Base-by-base conservation (phyloP, 345 rosid species). In the Eucalyptus erythrocorys region DNA sequence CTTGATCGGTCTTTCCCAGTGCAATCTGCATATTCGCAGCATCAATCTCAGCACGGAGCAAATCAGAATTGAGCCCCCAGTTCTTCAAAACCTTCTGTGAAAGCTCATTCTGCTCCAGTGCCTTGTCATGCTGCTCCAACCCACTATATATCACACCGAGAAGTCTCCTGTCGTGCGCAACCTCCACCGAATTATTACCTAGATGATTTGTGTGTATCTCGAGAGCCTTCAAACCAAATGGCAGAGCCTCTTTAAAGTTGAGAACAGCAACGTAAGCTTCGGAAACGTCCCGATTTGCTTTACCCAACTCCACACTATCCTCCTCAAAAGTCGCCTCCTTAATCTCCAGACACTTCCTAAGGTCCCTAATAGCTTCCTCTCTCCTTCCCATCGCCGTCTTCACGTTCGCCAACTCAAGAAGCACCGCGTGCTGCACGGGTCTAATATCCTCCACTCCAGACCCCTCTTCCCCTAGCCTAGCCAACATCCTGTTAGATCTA, bases 11-110 rank as follows among this genome's bases (percentile, higher is more conserved):
- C 90, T 92, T 96, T 3, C 98, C 99, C 92, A 95, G 91, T 7
- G 98, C 99, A 71, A 98, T 94, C 91, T 95, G 95, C 97, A 97
- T 95, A 89, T 97, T 95, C 2, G 99, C 95, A 92, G 99, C 97
- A 37, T 98, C 99, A 17, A 98, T 93, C 94, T 95, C 98, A 1
- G 98, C 95, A 49, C 89, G 94, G 57, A 97, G 91, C 92, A 98
- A 90, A 90, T 96, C 99, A 12, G 94, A 89, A 87, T 89, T 91
- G 89, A 95, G 95, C 11, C 98, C 99, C 99, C 98, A 97, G 17
- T 92, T 98, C 92, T 93, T 95, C 86, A 96, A 91, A 84, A 96
- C 95, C 89, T 94, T 94, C 93, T 91, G 96, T 5, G 98, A 96
- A 91, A 98, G 86, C 55, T 94, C 88, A 87, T 97, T 98, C 92